phyloP scores from a whole-genome alignment of 192 early-diverging fungal species.

The Neocallimastix lanati region DNA sequence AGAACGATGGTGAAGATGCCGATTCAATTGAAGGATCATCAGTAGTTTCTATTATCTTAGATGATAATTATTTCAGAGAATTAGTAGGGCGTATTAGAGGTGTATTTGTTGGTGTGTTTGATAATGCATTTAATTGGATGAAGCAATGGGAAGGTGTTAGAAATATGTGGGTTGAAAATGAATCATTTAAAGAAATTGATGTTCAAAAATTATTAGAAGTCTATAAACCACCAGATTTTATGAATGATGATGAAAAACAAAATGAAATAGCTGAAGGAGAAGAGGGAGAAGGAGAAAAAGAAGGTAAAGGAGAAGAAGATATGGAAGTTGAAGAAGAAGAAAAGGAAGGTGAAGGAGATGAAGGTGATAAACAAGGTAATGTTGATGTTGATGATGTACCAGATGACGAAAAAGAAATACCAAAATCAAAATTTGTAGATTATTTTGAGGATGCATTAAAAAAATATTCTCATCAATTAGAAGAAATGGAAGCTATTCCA shows the following conservation, averaged over 20 bases:
- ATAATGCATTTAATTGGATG: conserved; percentile 26
- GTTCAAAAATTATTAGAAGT: conserved; percentile 12
- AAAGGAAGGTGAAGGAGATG: not conserved
- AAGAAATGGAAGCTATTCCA: conserved; percentile 22
- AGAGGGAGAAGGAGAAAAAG: conserved; percentile 2
- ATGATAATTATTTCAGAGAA: conserved; percentile 34
- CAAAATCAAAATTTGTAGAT: not conserved
- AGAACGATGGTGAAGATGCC: conserved; percentile 22
- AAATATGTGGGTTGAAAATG: conserved; percentile 36
- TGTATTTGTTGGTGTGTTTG: conserved; percentile 28
- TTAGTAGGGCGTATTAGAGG: conserved; percentile 35
- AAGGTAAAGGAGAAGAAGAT: not conserved
- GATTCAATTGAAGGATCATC: conserved; percentile 33
- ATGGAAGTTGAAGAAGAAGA: not conserved
- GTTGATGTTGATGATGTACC: not conserved
- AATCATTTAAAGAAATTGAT: conserved; percentile 14
- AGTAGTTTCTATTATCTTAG: conserved; percentile 22
- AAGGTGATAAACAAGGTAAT: not conserved
- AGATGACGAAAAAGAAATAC: not conserved
- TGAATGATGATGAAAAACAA: conserved; percentile 1
- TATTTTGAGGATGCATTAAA: conserved; percentile 17
- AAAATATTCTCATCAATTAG: conserved; percentile 22
- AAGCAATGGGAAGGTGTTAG: conserved; percentile 22
- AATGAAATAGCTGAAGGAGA: not conserved
- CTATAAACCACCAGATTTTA: conserved; percentile 1